These are phyloP conservation scores for Picochlorum sp. DNA, from an alignment of 139 green algal species.

Conservation along the genomic window DNA sequence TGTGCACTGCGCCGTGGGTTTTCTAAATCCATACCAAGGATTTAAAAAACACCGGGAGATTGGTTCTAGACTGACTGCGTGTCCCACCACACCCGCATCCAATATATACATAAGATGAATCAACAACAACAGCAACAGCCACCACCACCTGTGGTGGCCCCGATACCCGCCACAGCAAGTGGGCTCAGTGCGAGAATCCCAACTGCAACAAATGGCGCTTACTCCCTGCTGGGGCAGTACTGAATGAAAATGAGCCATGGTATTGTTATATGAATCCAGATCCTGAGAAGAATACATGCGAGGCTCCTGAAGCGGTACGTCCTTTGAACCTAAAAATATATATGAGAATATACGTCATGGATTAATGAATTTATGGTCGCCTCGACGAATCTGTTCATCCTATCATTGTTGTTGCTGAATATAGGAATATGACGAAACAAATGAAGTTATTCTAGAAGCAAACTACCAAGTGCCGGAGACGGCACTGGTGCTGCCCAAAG, in stretches of 20 bases:
- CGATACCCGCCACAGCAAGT: conserved; percentile 14
- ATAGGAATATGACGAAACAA: conserved; percentile 30
- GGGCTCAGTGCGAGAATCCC: conserved; percentile 37
- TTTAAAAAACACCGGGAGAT: too few relatives aligned
- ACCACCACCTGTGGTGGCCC: background rate
- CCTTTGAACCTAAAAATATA: too few relatives aligned
- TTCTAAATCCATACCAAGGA: too few relatives aligned
- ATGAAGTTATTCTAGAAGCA: conserved; percentile 12
- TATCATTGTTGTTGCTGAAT: background rate
- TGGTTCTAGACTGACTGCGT: too few relatives aligned
- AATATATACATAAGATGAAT: too few relatives aligned
- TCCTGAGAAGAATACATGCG: conserved; percentile 23
- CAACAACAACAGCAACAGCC: background rate
- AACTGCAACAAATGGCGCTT: conserved; percentile 48
- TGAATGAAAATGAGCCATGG: conserved; percentile 39
- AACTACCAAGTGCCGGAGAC: background rate
- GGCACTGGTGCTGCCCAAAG: conserved; percentile 8
- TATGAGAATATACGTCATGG: too few relatives aligned
- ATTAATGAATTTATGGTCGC: too few relatives aligned
- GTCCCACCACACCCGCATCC: too few relatives aligned
- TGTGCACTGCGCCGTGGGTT: too few relatives aligned
- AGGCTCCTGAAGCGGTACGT: conserved; percentile 36
- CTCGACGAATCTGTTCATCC: background rate
- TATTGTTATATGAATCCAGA: conserved; percentile 53
- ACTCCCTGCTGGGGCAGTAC: conserved; percentile 23